Conservation (phyloP, 345 rosid genomes). For the Excoecaria agallocha region DNA sequence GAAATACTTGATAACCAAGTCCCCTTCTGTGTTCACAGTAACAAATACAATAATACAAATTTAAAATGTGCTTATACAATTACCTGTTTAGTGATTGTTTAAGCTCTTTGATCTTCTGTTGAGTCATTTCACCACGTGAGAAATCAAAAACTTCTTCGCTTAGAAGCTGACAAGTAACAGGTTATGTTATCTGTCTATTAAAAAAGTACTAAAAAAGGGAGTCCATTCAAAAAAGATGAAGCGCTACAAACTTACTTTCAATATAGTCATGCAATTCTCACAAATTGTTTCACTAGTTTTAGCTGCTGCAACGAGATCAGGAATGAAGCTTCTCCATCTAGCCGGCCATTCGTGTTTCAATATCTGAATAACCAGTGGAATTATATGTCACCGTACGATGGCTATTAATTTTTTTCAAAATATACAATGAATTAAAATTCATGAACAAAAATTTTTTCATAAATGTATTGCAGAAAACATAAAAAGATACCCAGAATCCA, state of each 20-base stretch:
- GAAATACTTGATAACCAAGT: neutral
- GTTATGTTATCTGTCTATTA: constrained; percentile 13
- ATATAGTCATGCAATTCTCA: constrained; percentile 95
- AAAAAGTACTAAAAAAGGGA: neutral
- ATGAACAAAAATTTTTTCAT: neutral
- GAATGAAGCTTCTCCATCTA: constrained; percentile 96
- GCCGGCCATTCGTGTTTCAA: constrained; percentile 99
- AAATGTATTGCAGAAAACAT: neutral
- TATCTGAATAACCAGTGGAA: constrained; percentile 48
- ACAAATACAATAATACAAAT: neutral
- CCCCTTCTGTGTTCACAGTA: neutral
- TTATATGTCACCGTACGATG: neutral
- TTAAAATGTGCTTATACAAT: neutral
- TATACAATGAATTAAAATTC: neutral
- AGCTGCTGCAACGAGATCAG: constrained; percentile 98
- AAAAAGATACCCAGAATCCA: neutral
- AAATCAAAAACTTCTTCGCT: constrained; percentile 99
- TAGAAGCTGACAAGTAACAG: constrained; percentile 56
- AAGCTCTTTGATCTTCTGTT: constrained; percentile 91
- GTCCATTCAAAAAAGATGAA: constrained; percentile 3
- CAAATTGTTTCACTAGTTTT: constrained; percentile 99
- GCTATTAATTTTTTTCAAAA: neutral
- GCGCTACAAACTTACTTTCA: constrained; percentile 55
- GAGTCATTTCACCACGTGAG: constrained; percentile 99
- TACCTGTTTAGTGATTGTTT: constrained; percentile 95